These are phyloP conservation scores for Debaryomyces sp. DNA, from an alignment of 1,139 yeast genomes.

Conservation along the genomic window DNA sequence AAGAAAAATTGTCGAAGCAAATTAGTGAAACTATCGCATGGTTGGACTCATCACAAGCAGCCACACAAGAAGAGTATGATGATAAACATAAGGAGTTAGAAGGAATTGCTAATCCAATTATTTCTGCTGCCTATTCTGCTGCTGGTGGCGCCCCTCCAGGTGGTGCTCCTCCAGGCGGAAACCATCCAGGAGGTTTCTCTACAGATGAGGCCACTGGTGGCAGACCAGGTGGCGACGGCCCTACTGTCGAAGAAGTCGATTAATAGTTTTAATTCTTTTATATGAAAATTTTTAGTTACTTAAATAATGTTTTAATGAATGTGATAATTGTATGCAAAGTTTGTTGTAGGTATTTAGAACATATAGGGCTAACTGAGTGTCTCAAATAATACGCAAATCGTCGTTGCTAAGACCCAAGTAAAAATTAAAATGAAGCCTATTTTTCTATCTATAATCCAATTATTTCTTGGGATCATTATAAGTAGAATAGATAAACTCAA, in stretches of 20 bases:
- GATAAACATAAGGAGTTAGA: slow-evolving; percentile 89
- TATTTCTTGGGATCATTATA: slow-evolving; percentile 58
- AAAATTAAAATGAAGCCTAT: slow-evolving; percentile 57
- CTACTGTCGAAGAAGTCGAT: slow-evolving; percentile 77
- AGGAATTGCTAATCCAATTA: slow-evolving; percentile 83
- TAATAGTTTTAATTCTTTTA: slow-evolving; percentile 20
- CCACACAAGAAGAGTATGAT: slow-evolving; percentile 75
- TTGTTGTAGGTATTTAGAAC: neutral
- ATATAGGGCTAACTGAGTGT: slow-evolving; percentile 6
- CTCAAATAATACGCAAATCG: slow-evolving; percentile 37
- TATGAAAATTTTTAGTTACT: neutral
- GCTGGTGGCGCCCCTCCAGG: slow-evolving; percentile 45
- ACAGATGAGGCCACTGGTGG: slow-evolving; percentile 42
- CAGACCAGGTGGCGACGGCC: slow-evolving; percentile 42
- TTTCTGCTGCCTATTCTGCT: slow-evolving; percentile 79
- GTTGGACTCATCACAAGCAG: slow-evolving; percentile 81
- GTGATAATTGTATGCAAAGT: neutral
- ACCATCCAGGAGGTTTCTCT: slow-evolving; percentile 38
- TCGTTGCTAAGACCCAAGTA: slow-evolving; percentile 58
- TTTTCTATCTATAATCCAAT: slow-evolving; percentile 64
- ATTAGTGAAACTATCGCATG: slow-evolving; percentile 76
- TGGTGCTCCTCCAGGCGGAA: slow-evolving; percentile 37
- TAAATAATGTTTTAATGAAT: slow-evolving; percentile 3
- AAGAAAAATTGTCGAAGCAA: slow-evolving; percentile 68
- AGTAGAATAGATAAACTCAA: slow-evolving; percentile 55